Conservation (phyloP, 2,329 filamentous ascomycete genomes). For the Zymoseptoria tritici region DNA sequence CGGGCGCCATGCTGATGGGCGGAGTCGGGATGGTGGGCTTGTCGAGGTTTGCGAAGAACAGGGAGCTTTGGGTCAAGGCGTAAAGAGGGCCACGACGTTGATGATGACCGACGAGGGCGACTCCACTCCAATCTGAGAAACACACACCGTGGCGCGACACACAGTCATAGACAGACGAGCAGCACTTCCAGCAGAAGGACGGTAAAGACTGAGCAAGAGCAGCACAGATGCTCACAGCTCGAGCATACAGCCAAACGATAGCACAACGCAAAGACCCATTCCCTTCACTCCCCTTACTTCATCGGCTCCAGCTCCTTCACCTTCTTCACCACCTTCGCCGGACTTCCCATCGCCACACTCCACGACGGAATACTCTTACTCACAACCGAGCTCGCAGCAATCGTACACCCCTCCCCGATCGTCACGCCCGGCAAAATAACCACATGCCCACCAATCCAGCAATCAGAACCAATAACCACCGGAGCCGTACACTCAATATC, state of each 20-base stretch:
- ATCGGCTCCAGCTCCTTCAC: conserved; percentile 11
- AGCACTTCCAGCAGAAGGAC: background rate
- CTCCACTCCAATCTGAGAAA: background rate
- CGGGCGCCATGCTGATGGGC: conserved; percentile 14
- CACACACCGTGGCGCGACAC: background rate
- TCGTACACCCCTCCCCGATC: conserved; percentile 18
- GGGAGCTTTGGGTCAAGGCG: conserved; percentile 2
- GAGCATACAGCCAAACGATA: background rate
- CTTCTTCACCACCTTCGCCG: conserved; percentile 18
- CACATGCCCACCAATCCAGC: conserved; percentile 17
- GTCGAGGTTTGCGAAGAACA: conserved; percentile 5
- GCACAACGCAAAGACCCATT: background rate
- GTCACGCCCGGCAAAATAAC: conserved; percentile 20
- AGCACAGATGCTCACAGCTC: background rate
- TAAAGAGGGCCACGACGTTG: background rate
- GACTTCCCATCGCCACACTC: conserved; percentile 20
- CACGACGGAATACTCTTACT: conserved; percentile 15
- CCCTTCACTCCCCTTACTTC: background rate
- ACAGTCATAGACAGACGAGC: background rate
- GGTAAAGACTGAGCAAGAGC: background rate
- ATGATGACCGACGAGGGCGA: background rate
- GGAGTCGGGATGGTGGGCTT: conserved; percentile 7
- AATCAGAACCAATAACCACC: conserved; percentile 38
- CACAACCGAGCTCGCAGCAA: conserved; percentile 19
- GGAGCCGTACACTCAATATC: conserved; percentile 45